These are phyloP conservation scores for Pythium apleroticum DNA, from an alignment of 352 stramenopile genomes.

Conservation along the genomic window DNA sequence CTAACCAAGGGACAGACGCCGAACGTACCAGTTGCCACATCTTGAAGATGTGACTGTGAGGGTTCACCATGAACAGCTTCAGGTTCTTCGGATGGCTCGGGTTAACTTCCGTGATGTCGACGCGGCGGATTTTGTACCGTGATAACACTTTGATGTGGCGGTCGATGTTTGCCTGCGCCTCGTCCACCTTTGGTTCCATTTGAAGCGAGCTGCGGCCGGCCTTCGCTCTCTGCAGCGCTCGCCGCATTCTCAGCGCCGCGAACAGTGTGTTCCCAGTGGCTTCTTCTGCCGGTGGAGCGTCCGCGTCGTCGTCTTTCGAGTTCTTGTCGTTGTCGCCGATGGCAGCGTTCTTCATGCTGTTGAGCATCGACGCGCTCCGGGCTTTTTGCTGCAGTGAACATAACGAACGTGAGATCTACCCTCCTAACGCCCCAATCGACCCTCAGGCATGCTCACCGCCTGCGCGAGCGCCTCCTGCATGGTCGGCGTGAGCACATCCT, in stretches of 20 bases:
- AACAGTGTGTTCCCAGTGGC: slow-evolving; percentile 49
- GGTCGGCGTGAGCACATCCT: slow-evolving; percentile 44
- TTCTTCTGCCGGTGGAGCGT: slow-evolving; percentile 7
- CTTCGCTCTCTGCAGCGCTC: slow-evolving; percentile 43
- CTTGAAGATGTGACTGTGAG: slow-evolving; percentile 66
- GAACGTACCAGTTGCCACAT: slow-evolving; percentile 69
- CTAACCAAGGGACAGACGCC: neutral
- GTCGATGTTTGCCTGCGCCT: slow-evolving; percentile 53
- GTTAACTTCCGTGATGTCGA: slow-evolving; percentile 45
- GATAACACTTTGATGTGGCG: slow-evolving; percentile 75
- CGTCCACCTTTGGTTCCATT: slow-evolving; percentile 29
- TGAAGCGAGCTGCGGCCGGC: slow-evolving; percentile 13
- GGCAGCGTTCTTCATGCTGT: slow-evolving; percentile 13
- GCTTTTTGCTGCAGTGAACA: slow-evolving; percentile 1
- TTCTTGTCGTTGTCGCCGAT: slow-evolving; percentile 13
- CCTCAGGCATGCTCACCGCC: slow-evolving; percentile 27
- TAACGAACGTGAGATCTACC: neutral
- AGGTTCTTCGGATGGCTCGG: slow-evolving; percentile 38
- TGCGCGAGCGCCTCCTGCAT: slow-evolving; percentile 45
- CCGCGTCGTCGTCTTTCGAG: neutral
- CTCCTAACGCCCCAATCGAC: neutral
- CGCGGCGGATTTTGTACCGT: slow-evolving; percentile 72
- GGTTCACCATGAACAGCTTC: slow-evolving; percentile 61
- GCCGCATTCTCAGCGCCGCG: slow-evolving; percentile 53
- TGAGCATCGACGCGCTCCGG: neutral